Evolutionary conservation across 169 alveolate species (phyloP), one percentile per base, ranked within the genome.

Genomic region (Eimeria nieschulzi): DNA sequence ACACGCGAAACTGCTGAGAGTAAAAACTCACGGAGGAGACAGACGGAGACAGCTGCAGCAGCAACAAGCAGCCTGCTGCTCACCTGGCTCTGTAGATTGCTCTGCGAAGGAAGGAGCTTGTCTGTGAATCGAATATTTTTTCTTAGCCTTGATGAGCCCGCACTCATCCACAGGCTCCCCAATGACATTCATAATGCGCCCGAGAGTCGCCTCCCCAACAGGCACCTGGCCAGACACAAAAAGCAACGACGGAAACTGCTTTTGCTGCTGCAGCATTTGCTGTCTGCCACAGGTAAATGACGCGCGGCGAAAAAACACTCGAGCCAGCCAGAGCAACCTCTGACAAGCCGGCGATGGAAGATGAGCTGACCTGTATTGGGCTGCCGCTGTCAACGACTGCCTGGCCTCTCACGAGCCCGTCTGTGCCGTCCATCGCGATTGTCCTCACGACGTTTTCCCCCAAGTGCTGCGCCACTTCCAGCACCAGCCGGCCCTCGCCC

Each of bases 141-240:
- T 96, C 83, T 93, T 92, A 51, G 99, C 92, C 17, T 97, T 94
- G 64, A 99, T 96, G 21, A 98, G 98, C 17, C 99, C 99, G 93
- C 99, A 97, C 94, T 98, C 99, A 92, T 99, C 99, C 51, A 98
- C 97, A 25, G 99, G 99, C 95, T 99, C 99, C 15, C 99, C 99
- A 83, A 98, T 97, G 56, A 99, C 99, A 93, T 98, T 99, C 97
- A 99, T 97, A 95, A 99, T 98, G 56, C 99, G 96, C 53, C 99
- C 99, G 59, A 98, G 95, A 64, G 97, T 95, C 26, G 92, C 96
- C 23, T 95, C 95, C 7, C 97, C 98, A 0, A 95, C 93, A 7
- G 94, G 92, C n/a, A 70, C 85, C 92, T 70, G 59, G 12, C 9
- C 7, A 15, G 26, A 8, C 68, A 59, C 7, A 59, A 0, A 15